These are phyloP conservation scores for Leccinum uliginosum DNA, from an alignment of 768 basidiomycete species.

Conservation along the genomic window DNA sequence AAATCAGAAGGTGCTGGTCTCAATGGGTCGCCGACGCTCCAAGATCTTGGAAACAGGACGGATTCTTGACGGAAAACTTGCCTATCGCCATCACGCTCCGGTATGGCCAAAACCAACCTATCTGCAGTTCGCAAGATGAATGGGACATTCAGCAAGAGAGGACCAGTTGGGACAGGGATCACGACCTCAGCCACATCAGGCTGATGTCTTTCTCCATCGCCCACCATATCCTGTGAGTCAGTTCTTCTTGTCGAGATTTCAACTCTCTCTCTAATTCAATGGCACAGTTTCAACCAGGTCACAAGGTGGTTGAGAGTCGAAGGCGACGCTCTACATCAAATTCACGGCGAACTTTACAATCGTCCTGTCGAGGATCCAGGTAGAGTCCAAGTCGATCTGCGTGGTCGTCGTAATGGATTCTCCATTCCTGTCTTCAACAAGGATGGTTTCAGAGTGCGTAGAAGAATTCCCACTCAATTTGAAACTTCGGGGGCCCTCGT, in stretches of 20 bases:
- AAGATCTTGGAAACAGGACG: background rate
- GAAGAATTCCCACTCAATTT: background rate
- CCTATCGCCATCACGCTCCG: background rate
- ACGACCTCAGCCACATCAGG: background rate
- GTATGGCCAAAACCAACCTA: background rate
- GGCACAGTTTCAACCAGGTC: background rate
- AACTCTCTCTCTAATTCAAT: too few relatives aligned
- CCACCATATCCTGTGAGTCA: background rate
- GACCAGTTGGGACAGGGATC: background rate
- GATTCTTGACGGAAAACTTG: background rate
- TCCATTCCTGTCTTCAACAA: background rate
- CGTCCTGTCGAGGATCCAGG: background rate
- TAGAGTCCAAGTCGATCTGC: background rate
- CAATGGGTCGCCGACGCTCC: background rate
- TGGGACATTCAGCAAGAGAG: background rate
- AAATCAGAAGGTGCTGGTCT: background rate
- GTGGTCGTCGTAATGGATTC: background rate
- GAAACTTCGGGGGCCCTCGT: background rate
- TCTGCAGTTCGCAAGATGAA: background rate
- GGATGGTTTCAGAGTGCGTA: background rate
- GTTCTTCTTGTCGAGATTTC: too few relatives aligned
- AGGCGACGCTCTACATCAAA: background rate
- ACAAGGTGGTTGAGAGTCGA: background rate
- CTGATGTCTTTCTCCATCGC: background rate
- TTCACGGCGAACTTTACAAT: background rate